These are phyloP conservation scores for Penstemon newberryi DNA, from an alignment of 257 asterid genomes.

Conservation along the genomic window DNA sequence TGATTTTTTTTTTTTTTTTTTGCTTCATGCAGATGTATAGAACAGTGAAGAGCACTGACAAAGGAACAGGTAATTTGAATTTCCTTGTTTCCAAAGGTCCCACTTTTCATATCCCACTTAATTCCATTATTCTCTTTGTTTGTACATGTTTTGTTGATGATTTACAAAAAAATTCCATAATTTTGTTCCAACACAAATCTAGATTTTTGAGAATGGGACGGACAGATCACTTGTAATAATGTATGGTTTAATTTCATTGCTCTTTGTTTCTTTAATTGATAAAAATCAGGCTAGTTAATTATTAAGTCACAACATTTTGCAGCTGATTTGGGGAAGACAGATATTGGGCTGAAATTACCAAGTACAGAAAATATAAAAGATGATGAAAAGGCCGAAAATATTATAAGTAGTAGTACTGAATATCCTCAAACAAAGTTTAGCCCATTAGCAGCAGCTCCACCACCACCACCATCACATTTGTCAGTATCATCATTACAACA, in stretches of 20 bases:
- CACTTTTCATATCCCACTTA: slow-evolving; percentile 31
- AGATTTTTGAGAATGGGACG: too few species aligned
- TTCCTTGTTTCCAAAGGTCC: slow-evolving; percentile 31
- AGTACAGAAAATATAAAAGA: slow-evolving; percentile 35
- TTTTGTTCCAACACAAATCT: too few species aligned
- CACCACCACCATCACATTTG: slow-evolving; percentile 26
- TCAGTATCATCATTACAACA: slow-evolving; percentile 38
- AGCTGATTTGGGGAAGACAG: slow-evolving; percentile 41
- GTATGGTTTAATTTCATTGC: not conserved
- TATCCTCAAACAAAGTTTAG: not conserved
- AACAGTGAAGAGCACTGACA: slow-evolving; percentile 95
- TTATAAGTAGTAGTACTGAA: not conserved
- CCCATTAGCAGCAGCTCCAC: slow-evolving; percentile 16
- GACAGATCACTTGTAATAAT: too few species aligned
- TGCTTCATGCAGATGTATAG: slow-evolving; percentile 83
- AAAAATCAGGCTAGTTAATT: not conserved
- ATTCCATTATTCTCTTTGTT: slow-evolving; percentile 34
- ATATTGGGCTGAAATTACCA: slow-evolving; percentile 37
- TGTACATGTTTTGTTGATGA: slow-evolving; percentile 24
- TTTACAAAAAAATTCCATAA: not conserved
- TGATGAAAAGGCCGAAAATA: slow-evolving; percentile 35
- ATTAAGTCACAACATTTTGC: slow-evolving; percentile 20
- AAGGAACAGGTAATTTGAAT: slow-evolving; percentile 61
- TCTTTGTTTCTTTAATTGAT: not conserved
- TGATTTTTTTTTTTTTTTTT: not conserved